Conservation (phyloP, 202 grass and related monocot species). For the Sporobolus alterniflorus region DNA sequence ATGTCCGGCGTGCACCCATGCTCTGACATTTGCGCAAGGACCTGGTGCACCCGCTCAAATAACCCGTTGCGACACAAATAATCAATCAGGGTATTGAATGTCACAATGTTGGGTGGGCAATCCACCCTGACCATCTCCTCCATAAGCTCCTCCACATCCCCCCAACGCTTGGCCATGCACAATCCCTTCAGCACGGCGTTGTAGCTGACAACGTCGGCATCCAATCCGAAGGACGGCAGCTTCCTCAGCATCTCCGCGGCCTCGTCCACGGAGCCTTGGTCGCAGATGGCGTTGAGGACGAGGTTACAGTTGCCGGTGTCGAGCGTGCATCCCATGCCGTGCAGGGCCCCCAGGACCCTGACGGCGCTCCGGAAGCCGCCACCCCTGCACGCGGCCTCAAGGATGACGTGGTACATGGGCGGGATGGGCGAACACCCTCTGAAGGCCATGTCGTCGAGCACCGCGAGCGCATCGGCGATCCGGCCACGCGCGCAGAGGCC, state of each 20-base stretch:
- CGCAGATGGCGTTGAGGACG: slow-evolving; percentile 58
- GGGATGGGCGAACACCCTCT: slow-evolving; percentile 51
- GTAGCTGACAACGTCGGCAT: slow-evolving; percentile 57
- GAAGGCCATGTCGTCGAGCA: slow-evolving; percentile 63
- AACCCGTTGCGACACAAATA: slow-evolving; percentile 54
- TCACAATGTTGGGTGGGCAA: slow-evolving; percentile 59
- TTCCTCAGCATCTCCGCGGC: slow-evolving; percentile 48
- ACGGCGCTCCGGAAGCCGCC: slow-evolving; percentile 50
- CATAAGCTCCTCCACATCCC: slow-evolving; percentile 55
- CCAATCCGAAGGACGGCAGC: slow-evolving; percentile 45
- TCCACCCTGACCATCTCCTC: slow-evolving; percentile 49
- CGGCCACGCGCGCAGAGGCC: slow-evolving; percentile 47
- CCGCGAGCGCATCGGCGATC: slow-evolving; percentile 49
- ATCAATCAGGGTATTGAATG: slow-evolving; percentile 68
- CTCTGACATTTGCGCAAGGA: slow-evolving; percentile 53
- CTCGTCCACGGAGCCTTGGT: slow-evolving; percentile 57
- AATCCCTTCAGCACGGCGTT: slow-evolving; percentile 61
- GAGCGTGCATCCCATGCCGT: slow-evolving; percentile 48
- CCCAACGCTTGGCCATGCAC: slow-evolving; percentile 64
- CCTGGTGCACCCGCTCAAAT: slow-evolving; percentile 49
- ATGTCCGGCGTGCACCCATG: slow-evolving; percentile 57
- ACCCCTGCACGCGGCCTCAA: slow-evolving; percentile 59
- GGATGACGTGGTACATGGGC: slow-evolving; percentile 66
- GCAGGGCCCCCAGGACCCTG: slow-evolving; percentile 50
- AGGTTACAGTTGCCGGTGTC: slow-evolving; percentile 69